These are phyloP conservation scores for Syzygium malaccense DNA, from an alignment of 441 rosid genomes.

Conservation along the genomic window DNA sequence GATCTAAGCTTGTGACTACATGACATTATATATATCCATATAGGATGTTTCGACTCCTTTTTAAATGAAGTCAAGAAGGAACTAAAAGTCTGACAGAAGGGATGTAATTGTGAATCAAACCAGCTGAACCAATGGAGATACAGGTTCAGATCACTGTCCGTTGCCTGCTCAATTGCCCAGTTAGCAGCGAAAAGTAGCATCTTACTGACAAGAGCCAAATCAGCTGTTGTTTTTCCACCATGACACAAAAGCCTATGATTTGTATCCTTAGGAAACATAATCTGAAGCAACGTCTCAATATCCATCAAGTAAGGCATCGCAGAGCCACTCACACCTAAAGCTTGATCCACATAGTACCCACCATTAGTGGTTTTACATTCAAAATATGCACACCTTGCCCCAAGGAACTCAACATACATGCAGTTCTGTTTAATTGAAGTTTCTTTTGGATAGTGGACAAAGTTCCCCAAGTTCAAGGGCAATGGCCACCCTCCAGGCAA, in stretches of 20 bases:
- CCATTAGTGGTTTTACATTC: conserved; percentile 20
- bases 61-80: conserved; percentile 36
- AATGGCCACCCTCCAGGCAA: conserved; percentile 91
- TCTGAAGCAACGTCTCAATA: conserved; percentile 17
- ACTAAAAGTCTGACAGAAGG: conserved; percentile 29
- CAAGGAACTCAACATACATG: conserved; percentile 76
- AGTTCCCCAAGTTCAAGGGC: conserved; percentile 60
- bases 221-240: conserved; percentile 11
- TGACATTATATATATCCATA: conserved; percentile 51
- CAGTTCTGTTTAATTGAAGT: conserved; percentile 73
- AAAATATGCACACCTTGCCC: conserved; percentile 48
- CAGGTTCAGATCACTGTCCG: conserved; percentile 52
- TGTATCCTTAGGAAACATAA: conserved; percentile 42
- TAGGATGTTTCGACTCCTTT: conserved; percentile 63
- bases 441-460: conserved; percentile 57
- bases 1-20: conserved; percentile 42
- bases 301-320: conserved; percentile 24
- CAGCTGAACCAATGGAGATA: conserved; percentile 67
- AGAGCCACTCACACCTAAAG: conserved; percentile 18
- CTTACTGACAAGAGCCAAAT: conserved; percentile 29
- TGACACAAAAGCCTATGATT: conserved; percentile 16
- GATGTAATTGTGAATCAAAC: conserved; percentile 52
- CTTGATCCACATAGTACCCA: conserved; percentile 12
- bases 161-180: conserved; percentile 89
- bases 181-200: conserved; percentile 61